Conservation (phyloP, 495 filamentous ascomycete genomes). For the Tuber borchii region DNA sequence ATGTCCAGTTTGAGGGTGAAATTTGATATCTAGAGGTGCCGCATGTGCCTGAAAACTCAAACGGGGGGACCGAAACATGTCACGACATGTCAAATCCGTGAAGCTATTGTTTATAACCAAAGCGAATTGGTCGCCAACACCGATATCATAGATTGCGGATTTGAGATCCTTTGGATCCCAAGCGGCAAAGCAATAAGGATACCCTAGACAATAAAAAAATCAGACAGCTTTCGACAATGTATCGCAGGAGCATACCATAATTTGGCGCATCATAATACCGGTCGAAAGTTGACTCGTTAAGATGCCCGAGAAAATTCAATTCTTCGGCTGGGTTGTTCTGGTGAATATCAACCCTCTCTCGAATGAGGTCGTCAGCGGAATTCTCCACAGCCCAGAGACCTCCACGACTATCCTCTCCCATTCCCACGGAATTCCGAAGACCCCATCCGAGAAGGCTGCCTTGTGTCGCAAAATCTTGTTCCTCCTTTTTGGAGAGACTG, state of each 20-base stretch:
- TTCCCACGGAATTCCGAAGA: conserved; percentile 63
- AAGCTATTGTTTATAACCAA: conserved; percentile 45
- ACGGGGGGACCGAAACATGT: conserved; percentile 46
- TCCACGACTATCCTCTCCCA: conserved; percentile 54
- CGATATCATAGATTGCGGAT: background rate
- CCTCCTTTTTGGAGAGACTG: conserved; percentile 48
- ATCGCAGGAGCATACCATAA: conserved; percentile 15
- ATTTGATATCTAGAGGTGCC: conserved; percentile 58
- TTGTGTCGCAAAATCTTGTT: conserved; percentile 45
- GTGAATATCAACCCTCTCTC: conserved; percentile 57
- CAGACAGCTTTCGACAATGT: background rate
- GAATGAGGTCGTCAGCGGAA: conserved; percentile 57
- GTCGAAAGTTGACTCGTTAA: conserved; percentile 46
- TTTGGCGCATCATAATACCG: conserved; percentile 31
- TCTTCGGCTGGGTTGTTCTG: conserved; percentile 68
- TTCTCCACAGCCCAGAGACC: conserved; percentile 68
- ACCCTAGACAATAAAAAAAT: conserved; percentile 54
- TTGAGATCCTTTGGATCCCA: conserved; percentile 46
- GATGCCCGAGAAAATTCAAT: conserved; percentile 62
- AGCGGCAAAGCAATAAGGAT: conserved; percentile 60
- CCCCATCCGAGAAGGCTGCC: conserved; percentile 64
- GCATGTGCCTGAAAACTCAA: conserved; percentile 56
- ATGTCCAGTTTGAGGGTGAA: conserved; percentile 44
- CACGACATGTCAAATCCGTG: conserved; percentile 49
- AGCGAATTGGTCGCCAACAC: conserved; percentile 41